Evolutionary conservation across 345 rosid species (phyloP), one percentile per base, ranked within the genome.

Genomic region (Populus nigra): DNA sequence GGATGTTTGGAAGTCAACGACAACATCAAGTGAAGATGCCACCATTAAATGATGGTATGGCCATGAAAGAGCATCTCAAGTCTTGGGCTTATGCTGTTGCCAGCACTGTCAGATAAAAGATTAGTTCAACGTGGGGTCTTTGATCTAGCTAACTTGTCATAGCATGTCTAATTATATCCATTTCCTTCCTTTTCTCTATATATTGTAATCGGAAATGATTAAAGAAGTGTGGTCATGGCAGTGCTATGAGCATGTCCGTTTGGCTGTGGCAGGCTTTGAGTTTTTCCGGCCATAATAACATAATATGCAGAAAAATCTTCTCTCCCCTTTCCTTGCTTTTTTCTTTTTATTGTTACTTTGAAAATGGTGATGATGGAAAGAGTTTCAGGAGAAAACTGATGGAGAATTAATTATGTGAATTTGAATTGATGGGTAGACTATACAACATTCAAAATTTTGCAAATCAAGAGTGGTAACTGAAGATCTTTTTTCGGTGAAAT

Each of bases 31-130:
- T 33, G 78, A 80, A 82, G 74, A 87, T 88, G 86, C 93, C 90
- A 3, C 84, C 93, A 27, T 71, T 86, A 35, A 70, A 85, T 69
- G 90, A 90, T 57, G 85, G 86, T 12, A 35, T 84, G 74, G 91
- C 90, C 84, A 90, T 90, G 94, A 88, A 88, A 73, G 80, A 86
- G 76, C 90, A 87, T 31, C 89, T 90, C 77, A 88, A 81, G 77
- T 86, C 87, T 13, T 88, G 92, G 94, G 92, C 91, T 69, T 69
- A 84, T 59, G 90, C 89, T 20, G 94, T 88, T 5, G 92, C 94
- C 39, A 77, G 83, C 29, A 83, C 86, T 41, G 86, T 88, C 79
- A 84, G 80, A 69, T 88, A 72, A 66, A 72, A 20, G n/a, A 10
- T 36, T 45, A 31, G 10, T 33, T 76, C 16, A 18, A 67, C 53